A percentile compares a stretch with the other conserved stretches of the same genome.
Conservation (phyloP, 1,284 basidiomycete species). For the Sphaerobolus stellatus region DNA sequence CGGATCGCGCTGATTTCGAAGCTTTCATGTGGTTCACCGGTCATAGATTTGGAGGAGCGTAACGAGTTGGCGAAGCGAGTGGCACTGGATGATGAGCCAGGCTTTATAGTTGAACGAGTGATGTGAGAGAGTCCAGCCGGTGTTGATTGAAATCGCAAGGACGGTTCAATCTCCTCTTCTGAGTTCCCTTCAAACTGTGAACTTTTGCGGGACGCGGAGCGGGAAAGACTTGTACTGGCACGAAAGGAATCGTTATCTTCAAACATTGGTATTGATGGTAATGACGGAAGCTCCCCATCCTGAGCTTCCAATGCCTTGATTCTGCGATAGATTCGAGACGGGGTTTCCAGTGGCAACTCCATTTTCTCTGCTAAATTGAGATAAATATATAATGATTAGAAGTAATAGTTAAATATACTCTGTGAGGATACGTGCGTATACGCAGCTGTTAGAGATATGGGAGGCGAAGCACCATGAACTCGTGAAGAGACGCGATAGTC, state of each 20-base stretch:
- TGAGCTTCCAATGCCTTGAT: slow-evolving; percentile 61
- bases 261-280: slow-evolving; percentile 68
- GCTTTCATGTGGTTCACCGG: slow-evolving; percentile 40
- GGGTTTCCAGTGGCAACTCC: slow-evolving; percentile 64
- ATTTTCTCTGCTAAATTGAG: slow-evolving; percentile 16
- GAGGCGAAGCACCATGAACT: background rate
- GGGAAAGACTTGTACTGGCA: slow-evolving; percentile 8
- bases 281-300: slow-evolving; percentile 69
- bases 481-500: background rate
- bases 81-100: slow-evolving; percentile 59
- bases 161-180: slow-evolving; percentile 37
- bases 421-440: background rate
- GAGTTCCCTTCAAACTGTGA: slow-evolving; percentile 18
- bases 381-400: background rate
- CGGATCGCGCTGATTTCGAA: slow-evolving; percentile 58
- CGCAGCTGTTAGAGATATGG: background rate
- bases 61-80: slow-evolving; percentile 73
- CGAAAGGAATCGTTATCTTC: slow-evolving; percentile 51
- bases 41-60: slow-evolving; percentile 34
- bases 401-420: background rate
- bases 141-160: slow-evolving; percentile 66
- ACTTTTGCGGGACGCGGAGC: slow-evolving; percentile 17
- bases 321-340: slow-evolving; percentile 75
- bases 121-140: slow-evolving; percentile 51
- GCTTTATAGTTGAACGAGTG: slow-evolving; percentile 46